These are phyloP conservation scores for Cicer yamashitae DNA, from an alignment of 306 rosid species.

Conservation along the genomic window DNA sequence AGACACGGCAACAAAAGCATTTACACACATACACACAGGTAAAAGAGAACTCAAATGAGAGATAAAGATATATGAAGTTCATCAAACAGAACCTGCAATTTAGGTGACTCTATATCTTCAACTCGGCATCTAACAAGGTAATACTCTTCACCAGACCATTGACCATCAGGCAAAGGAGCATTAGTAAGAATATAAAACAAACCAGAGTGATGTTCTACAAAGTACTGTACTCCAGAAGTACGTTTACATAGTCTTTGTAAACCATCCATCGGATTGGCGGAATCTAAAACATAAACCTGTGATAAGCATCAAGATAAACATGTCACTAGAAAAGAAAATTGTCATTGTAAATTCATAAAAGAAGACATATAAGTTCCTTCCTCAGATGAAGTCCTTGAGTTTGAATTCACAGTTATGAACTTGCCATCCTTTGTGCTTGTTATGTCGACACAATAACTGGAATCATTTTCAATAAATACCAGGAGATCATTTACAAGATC, in stretches of 20 bases:
- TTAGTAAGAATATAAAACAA: conserved; percentile 84
- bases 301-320: conserved; percentile 48
- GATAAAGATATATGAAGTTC: conserved; percentile 25
- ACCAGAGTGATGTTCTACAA: conserved; percentile 91
- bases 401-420: conserved; percentile 96
- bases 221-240: conserved; percentile 71
- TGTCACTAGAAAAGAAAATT: conserved; percentile 39
- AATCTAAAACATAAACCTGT: conserved; percentile 86
- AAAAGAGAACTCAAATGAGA: conserved; percentile 16
- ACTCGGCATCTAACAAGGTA: conserved; percentile 72
- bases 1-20: conserved; percentile 4
- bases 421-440: conserved; percentile 96
- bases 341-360: conserved; percentile 18
- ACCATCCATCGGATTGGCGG: conserved; percentile 66
- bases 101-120: conserved; percentile 65
- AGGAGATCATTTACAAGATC: conserved; percentile 51
- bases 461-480: conserved; percentile 73
- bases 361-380: conserved; percentile 72
- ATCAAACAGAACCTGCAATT: conserved; percentile 68
- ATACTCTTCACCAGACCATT: conserved; percentile 69
- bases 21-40: conserved; percentile 33
- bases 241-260: conserved; percentile 74
- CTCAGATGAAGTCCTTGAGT: conserved; percentile 99
- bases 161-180: conserved; percentile 63
- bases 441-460: conserved; percentile 90